Conservation (phyloP, 768 basidiomycete species). For the Suillus brevipes region DNA sequence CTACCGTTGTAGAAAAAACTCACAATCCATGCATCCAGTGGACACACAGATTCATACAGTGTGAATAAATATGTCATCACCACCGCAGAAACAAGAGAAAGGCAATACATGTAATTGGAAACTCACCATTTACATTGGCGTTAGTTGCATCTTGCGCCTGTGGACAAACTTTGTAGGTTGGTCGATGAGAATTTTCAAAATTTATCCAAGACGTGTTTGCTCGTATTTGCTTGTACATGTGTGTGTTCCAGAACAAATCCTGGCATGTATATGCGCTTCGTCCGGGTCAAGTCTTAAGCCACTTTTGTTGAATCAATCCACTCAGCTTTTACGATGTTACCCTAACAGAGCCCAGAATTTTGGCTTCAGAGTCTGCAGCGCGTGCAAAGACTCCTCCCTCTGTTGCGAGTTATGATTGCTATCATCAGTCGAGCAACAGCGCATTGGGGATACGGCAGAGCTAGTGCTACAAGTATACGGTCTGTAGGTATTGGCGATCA, state of each 20-base stretch:
- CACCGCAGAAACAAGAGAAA: constrained; percentile 23
- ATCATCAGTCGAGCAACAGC: neutral
- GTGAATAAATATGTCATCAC: constrained; percentile 70
- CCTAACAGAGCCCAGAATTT: neutral
- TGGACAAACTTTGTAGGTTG: neutral
- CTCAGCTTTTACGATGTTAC: neutral
- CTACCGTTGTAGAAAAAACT: constrained; percentile 82
- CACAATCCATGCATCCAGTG: constrained; percentile 46
- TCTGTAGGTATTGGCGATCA: neutral
- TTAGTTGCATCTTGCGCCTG: neutral
- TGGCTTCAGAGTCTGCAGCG: neutral
- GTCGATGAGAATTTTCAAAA: neutral
- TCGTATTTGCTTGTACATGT: constrained; percentile 1
- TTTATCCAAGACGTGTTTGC: neutral
- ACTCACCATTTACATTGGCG: constrained; percentile 18
- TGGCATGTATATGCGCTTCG: no score
- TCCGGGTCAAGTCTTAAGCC: no score
- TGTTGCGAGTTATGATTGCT: neutral
- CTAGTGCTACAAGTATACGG: neutral
- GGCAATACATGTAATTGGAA: neutral
- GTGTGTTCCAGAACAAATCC: neutral
- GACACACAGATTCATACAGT: constrained; percentile 64
- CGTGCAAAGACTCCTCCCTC: neutral
- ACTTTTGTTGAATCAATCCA: neutral
- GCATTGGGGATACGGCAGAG: neutral